phyloP scores from a whole-genome alignment of 805 yeast species.

The Saturnispora sekii region DNA sequence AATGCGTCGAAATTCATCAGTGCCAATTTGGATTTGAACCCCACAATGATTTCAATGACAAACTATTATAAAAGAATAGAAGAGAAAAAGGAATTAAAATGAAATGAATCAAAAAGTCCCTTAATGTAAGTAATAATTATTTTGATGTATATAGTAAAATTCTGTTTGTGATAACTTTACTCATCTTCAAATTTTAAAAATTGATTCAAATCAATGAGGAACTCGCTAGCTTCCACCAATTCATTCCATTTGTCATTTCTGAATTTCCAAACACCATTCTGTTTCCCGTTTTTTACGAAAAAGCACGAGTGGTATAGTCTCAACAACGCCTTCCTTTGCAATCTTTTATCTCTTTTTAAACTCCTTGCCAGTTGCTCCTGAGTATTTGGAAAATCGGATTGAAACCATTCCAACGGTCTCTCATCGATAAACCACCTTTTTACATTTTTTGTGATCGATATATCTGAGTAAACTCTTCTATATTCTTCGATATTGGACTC shows the following conservation, averaged over 20 bases:
- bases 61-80: constrained; percentile 12
- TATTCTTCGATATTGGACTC: constrained; percentile 13
- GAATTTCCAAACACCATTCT: constrained; percentile 36
- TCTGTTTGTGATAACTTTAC: background rate
- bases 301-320: constrained; percentile 35
- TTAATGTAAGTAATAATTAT: constrained; percentile 1
- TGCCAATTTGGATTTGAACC: constrained; percentile 23
- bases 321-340: constrained; percentile 31
- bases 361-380: constrained; percentile 38
- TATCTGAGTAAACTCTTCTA: constrained; percentile 8
- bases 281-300: constrained; percentile 20
- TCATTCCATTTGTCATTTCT: constrained; percentile 32
- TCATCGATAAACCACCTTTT: constrained; percentile 24
- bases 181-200: background rate
- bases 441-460: constrained; percentile 18
- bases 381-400: constrained; percentile 50
- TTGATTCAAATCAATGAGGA: constrained; percentile 9
- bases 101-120: background rate
- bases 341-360: constrained; percentile 17
- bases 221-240: constrained; percentile 20
- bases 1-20: constrained; percentile 25
- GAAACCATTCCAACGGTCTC: constrained; percentile 49
- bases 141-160: background rate
- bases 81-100: constrained; percentile 1
- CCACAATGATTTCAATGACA: constrained; percentile 17